Conservation (phyloP, 1,284 basidiomycete genomes). For the Phaffia rhodozyma region DNA sequence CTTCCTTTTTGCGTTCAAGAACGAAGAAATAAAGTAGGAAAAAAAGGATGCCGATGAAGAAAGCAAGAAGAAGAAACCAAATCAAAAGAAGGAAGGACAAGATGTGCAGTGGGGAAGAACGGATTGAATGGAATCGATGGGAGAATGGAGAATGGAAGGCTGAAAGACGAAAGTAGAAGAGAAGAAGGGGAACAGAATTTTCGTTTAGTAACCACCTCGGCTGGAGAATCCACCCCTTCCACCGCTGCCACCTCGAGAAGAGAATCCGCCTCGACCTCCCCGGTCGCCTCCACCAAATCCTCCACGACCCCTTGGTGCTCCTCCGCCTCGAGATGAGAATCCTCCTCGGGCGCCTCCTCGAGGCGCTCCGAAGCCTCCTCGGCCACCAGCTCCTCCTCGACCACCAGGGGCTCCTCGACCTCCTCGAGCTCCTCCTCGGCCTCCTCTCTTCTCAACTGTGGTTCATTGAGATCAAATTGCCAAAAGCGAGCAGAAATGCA, state of each 20-base stretch:
- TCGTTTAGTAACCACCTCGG: not conserved
- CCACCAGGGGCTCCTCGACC: constrained; percentile 30
- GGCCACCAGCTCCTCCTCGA: constrained; percentile 27
- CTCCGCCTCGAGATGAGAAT: constrained; percentile 31
- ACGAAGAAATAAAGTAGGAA: not conserved
- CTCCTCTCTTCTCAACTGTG: constrained; percentile 24
- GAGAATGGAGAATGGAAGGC: not conserved
- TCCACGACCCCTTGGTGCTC: constrained; percentile 24
- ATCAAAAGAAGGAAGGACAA: not conserved
- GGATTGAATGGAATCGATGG: not conserved
- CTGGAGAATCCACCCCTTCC: constrained; percentile 9
- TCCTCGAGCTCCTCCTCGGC: constrained; percentile 26
- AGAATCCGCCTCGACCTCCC: constrained; percentile 16
- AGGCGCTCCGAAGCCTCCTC: constrained; percentile 38
- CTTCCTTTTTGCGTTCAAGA: not conserved
- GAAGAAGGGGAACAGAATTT: not conserved
- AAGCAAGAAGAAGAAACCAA: not conserved
- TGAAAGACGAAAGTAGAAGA: not conserved
- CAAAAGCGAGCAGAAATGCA: not conserved
- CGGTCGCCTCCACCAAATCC: constrained; percentile 24
- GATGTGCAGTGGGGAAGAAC: not conserved
- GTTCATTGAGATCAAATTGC: not conserved
- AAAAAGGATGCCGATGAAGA: not conserved
- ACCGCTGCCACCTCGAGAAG: constrained; percentile 5
- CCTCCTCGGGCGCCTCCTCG: constrained; percentile 41